Conservation (phyloP, 129 eudicot genomes). For the Pulicaria dysenterica region DNA sequence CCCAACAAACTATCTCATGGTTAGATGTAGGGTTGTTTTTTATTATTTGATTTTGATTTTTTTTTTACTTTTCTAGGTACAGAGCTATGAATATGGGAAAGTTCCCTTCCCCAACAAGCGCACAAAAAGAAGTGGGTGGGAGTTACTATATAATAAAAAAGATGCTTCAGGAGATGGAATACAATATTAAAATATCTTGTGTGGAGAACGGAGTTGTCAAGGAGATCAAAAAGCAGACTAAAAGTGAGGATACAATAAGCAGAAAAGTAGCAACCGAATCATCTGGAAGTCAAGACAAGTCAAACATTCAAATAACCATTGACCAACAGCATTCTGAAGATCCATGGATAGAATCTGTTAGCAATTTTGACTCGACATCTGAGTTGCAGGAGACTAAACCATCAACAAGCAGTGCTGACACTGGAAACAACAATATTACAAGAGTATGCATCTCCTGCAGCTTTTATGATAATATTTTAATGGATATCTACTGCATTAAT, state of each 20-base stretch:
- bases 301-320: constrained; percentile 26
- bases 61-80: constrained; percentile 43
- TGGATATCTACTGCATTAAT: neutral
- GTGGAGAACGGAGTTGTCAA: constrained; percentile 27
- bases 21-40: neutral
- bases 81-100: constrained; percentile 58
- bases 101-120: constrained; percentile 45
- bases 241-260: constrained; percentile 23
- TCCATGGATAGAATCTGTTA: constrained; percentile 13
- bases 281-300: constrained; percentile 27
- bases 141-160: constrained; percentile 44
- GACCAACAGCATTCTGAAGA: constrained; percentile 12
- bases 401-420: constrained; percentile 22
- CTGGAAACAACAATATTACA: constrained; percentile 13
- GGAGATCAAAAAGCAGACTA: constrained; percentile 16
- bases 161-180: constrained; percentile 62
- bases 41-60: neutral
- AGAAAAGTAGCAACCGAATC: constrained; percentile 16
- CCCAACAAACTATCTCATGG: neutral
- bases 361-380: neutral
- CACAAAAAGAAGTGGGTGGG: constrained; percentile 62
- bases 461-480: constrained; percentile 13
- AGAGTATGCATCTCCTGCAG: constrained; percentile 38
- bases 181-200: constrained; percentile 33
- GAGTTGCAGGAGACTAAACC: constrained; percentile 5